Conservation (phyloP, 148 eudicot genomes). For the Rhododendron ovatum region DNA sequence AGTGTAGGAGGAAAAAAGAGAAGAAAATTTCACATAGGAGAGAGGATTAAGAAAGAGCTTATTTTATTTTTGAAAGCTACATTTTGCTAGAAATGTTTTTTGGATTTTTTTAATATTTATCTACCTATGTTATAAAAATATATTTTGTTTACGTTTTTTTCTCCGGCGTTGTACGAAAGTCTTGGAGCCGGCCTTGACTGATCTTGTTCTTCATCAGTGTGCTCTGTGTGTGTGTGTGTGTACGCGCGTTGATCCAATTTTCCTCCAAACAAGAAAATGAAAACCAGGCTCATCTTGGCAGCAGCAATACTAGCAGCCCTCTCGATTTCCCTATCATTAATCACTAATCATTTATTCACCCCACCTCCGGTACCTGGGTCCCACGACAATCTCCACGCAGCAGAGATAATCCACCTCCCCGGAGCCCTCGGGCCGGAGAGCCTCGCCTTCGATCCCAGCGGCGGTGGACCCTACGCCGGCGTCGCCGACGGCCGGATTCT, state of each 20-base stretch:
- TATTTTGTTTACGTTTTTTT: background rate
- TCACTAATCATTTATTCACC: slow-evolving; percentile 6
- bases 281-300: slow-evolving; percentile 19
- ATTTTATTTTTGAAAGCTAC: no score
- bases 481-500: slow-evolving; percentile 80
- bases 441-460: slow-evolving; percentile 58
- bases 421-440: slow-evolving; percentile 76
- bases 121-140: no score
- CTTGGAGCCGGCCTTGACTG: background rate
- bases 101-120: no score
- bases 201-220: background rate
- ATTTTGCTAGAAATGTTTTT: no score
- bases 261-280: slow-evolving; percentile 3
- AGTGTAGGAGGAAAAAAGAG: no score
- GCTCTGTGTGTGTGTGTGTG: no score
- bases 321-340: slow-evolving; percentile 18
- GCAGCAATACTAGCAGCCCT: slow-evolving; percentile 27
- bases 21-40: no score
- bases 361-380: slow-evolving; percentile 29
- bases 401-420: slow-evolving; percentile 21
- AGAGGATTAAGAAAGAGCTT: no score
- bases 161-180: background rate
- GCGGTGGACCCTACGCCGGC: slow-evolving; percentile 71
- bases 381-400: slow-evolving; percentile 22
- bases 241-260: background rate